Base-by-base conservation (phyloP, 1,139 yeast genomes). In the Spathaspora sp. region DNA sequence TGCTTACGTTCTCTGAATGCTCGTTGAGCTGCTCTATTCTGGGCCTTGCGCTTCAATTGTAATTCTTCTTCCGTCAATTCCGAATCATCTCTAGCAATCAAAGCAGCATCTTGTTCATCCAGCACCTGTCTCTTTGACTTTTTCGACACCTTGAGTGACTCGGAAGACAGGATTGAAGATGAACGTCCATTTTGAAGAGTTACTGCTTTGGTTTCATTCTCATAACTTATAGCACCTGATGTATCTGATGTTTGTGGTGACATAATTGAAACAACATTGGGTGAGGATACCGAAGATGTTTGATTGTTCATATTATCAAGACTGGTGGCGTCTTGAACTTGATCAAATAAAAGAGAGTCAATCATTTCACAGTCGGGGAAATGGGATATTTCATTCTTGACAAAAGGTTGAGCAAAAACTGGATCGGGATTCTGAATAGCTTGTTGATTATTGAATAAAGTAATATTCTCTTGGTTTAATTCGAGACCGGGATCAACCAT, bases 1-100 rank as follows among this genome's bases (percentile, higher is more conserved):
- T 88, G 95, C 61, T 88, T 87, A 43, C 96, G 80, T 63, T 88
- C 95, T 52, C 97, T 74, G 66, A 89, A 89, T 1, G 96, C 96
- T 54, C 93, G 73, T 65, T 89, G 97, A 0, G 96, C 96, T 4
- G 93, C 95, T 57, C 97, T 72, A 61, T 89, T 89, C 61, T 87
- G 95, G 0, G 91, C 91, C 61, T 84, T 88, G 44, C 87, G 77
- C 60, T 81, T 82, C 53, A 72, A 58, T 42, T 72, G 75, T 25
- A 79, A 56, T 51, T 80, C 83, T 23, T 75, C 78, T 43, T 80
- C 83, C 5, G 70, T 64, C 34, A 74, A 60, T 45, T 70, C 72
- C 1, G 71, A 57, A 49, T 74, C 79, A 50, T 74, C 78, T 46
- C 57, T 60, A 10, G 74, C 63, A 38, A 74, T 65, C 44, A 73